A percentile compares a stretch with the other conserved stretches of the same genome.
phyloP scores from a whole-genome alignment of 306 rosid genomes.

The Cajanus cajan region DNA sequence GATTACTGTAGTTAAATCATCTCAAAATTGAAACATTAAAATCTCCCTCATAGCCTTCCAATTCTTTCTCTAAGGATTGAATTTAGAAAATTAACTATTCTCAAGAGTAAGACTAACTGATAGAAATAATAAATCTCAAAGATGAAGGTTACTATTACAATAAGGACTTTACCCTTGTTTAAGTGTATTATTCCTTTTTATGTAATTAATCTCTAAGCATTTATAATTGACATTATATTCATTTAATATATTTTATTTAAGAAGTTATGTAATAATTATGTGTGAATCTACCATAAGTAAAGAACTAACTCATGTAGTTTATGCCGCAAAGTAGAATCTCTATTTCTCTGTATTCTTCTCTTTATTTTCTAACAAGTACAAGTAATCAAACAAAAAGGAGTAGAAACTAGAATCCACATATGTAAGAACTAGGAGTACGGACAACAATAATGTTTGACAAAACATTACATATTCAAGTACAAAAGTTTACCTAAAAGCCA shows the following conservation, averaged over 20 bases:
- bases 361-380: background rate
- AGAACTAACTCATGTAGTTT: too few species aligned
- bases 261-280: too few species aligned
- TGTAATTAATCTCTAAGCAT: too few species aligned
- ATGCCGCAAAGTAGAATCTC: too few species aligned
- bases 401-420: background rate
- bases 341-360: too few species aligned
- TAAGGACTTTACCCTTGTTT: too few species aligned
- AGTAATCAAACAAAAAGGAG: background rate
- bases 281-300: too few species aligned
- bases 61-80: background rate
- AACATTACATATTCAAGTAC: background rate
- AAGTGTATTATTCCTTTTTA: too few species aligned
- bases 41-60: background rate
- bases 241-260: too few species aligned
- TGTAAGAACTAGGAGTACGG: background rate
- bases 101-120: background rate
- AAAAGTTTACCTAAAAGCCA: background rate
- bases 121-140: too few species aligned
- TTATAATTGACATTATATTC: too few species aligned
- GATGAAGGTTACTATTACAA: too few species aligned
- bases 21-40: background rate
- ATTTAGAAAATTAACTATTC: background rate
- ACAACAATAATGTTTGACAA: background rate
- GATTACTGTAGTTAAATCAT: background rate